These are phyloP conservation scores for Quercus robur DNA, from an alignment of 306 rosid genomes.

Conservation along the genomic window DNA sequence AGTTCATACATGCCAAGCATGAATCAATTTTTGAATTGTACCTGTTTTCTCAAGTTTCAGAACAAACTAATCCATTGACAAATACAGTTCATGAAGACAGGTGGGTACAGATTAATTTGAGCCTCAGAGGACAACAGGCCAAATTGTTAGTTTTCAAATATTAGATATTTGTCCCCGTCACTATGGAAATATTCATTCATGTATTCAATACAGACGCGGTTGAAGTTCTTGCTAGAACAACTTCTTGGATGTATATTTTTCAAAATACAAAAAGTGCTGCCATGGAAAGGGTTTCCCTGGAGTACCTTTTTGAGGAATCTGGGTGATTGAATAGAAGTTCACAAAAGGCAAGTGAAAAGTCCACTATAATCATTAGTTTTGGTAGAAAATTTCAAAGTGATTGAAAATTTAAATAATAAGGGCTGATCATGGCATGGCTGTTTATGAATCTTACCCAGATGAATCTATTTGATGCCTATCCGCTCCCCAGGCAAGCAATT, in stretches of 20 bases:
- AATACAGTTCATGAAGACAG: not conserved
- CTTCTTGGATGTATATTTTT: not conserved
- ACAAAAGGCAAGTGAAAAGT: not conserved
- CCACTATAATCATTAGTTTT: not conserved
- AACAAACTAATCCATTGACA: not conserved
- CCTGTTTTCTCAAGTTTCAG: not conserved
- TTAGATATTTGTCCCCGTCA: not conserved
- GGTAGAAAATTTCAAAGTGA: not conserved
- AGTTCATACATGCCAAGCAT: not conserved
- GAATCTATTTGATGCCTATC: constrained; percentile 79
- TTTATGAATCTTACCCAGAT: constrained; percentile 53
- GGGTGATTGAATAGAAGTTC: not conserved
- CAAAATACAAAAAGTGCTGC: not conserved
- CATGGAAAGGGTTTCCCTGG: not conserved
- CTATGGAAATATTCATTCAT: not conserved
- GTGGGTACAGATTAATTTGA: not conserved
- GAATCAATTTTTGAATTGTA: not conserved
- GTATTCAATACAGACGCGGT: not conserved
- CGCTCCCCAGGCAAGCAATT: constrained; percentile 91
- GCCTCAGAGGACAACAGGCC: not conserved
- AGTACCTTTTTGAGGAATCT: not conserved
- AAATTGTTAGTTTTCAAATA: not conserved
- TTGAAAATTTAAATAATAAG: not conserved
- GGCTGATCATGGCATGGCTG: not conserved
- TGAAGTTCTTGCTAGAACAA: not conserved